Conservation (phyloP, 192 early-diverging fungal genomes). For the Obelidium mucronatum region DNA sequence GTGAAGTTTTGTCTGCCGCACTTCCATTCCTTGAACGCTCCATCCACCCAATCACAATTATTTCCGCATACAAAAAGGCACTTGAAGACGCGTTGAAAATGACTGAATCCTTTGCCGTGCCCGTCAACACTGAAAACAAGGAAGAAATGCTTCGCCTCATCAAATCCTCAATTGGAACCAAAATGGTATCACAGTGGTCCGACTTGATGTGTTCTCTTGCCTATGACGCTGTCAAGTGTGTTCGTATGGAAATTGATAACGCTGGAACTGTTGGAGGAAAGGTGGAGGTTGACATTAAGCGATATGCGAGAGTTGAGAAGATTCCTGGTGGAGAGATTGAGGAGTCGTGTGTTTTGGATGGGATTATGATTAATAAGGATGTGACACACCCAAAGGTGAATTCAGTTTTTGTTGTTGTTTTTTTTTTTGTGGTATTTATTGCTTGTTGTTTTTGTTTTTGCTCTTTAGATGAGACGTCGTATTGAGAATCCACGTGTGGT, state of each 20-base stretch:
- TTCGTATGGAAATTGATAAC: constrained; percentile 66
- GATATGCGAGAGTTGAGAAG: constrained; percentile 98
- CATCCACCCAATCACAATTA: constrained; percentile 98
- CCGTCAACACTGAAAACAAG: constrained; percentile 83
- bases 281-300: constrained; percentile 95
- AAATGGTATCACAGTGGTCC: constrained; percentile 94
- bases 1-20: constrained; percentile 92
- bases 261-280: constrained; percentile 65
- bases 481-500: constrained; percentile 98
- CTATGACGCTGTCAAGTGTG: constrained; percentile 93
- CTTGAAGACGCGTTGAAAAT: constrained; percentile 90
- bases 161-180: constrained; percentile 95
- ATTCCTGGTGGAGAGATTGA: constrained; percentile 99
- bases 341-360: constrained; percentile 92
- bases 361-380: constrained; percentile 99
- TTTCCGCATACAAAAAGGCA: constrained; percentile 91
- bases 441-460: not conserved
- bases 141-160: constrained; percentile 92
- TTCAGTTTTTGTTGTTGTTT: not conserved
- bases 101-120: constrained; percentile 83
- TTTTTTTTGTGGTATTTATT: not conserved
- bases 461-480: constrained; percentile 73
- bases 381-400: constrained; percentile 90
- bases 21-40: constrained; percentile 95
- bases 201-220: constrained; percentile 98